Conservation (phyloP, 768 basidiomycete species). For the Leccinum truebloodii region DNA sequence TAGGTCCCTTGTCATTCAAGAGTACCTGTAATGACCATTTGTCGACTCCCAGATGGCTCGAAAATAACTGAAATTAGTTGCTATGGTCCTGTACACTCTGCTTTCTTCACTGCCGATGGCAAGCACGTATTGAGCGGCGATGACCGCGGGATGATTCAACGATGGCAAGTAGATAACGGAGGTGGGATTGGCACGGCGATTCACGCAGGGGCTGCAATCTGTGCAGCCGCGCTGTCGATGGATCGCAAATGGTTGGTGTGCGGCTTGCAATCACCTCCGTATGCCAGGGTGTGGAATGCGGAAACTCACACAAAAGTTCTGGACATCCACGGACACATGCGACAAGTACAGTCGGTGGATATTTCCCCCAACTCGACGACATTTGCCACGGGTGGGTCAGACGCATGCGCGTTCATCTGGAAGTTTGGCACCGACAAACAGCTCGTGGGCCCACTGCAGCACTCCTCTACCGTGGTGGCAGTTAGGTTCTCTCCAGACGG, state of each 20-base stretch:
- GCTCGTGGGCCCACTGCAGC: background rate
- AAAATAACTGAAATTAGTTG: background rate
- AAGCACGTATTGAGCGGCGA: background rate
- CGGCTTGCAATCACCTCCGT: background rate
- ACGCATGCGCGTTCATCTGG: background rate
- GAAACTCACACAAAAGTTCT: background rate
- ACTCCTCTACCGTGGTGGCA: background rate
- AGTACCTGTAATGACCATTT: background rate
- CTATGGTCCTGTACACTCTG: background rate
- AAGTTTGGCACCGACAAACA: background rate
- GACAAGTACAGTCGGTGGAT: background rate
- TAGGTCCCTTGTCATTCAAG: background rate
- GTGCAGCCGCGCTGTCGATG: background rate
- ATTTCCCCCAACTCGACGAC: background rate
- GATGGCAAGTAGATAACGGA: slow-evolving; percentile 1
- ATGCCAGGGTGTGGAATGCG: background rate
- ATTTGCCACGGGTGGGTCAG: background rate
- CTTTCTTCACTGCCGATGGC: background rate
- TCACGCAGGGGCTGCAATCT: background rate
- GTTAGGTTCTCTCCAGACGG: background rate
- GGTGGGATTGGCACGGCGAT: background rate
- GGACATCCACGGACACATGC: background rate
- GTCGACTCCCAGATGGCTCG: background rate
- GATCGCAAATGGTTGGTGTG: background rate
- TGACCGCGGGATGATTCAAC: background rate